These are phyloP conservation scores for Rosa rugosa DNA, from an alignment of 306 rosid genomes.

Conservation along the genomic window DNA sequence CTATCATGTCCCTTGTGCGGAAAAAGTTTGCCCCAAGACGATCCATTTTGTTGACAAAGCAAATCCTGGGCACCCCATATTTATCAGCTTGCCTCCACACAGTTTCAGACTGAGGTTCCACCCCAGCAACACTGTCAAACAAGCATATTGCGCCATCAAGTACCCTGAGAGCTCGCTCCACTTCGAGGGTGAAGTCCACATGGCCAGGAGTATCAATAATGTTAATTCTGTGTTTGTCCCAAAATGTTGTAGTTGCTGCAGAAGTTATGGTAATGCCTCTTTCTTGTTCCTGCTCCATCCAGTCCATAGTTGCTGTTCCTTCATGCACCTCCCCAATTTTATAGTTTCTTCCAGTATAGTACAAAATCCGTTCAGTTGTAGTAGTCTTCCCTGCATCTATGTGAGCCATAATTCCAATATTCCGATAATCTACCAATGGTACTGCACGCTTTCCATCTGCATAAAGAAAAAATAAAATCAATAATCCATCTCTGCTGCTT, in stretches of 20 bases:
- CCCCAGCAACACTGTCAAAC: constrained; percentile 98
- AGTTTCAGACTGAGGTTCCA: constrained; percentile 95
- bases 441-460: constrained; percentile 59
- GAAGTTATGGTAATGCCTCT: constrained; percentile 98
- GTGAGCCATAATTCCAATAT: constrained; percentile 98
- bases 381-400: constrained; percentile 98
- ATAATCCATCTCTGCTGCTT: constrained; percentile 8
- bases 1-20: constrained; percentile 95
- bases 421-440: constrained; percentile 81
- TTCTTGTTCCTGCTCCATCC: constrained; percentile 99
- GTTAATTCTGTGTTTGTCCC: constrained; percentile 92
- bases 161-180: constrained; percentile 96
- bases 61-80: constrained; percentile 93
- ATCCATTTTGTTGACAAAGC: constrained; percentile 97
- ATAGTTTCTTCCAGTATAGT: constrained; percentile 89
- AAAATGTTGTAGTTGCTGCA: constrained; percentile 95
- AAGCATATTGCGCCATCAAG: constrained; percentile 95
- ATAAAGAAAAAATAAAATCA: constrained; percentile 17
- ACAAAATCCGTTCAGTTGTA: constrained; percentile 83
- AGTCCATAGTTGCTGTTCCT: constrained; percentile 97
- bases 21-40: constrained; percentile 95
- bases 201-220: constrained; percentile 98
- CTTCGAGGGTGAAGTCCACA: constrained; percentile 94
- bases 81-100: constrained; percentile 99
- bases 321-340: constrained; percentile 98